Evolutionary conservation across 495 filamentous ascomycete species (phyloP).

Genomic region (Aspergillus egyptiacus): DNA sequence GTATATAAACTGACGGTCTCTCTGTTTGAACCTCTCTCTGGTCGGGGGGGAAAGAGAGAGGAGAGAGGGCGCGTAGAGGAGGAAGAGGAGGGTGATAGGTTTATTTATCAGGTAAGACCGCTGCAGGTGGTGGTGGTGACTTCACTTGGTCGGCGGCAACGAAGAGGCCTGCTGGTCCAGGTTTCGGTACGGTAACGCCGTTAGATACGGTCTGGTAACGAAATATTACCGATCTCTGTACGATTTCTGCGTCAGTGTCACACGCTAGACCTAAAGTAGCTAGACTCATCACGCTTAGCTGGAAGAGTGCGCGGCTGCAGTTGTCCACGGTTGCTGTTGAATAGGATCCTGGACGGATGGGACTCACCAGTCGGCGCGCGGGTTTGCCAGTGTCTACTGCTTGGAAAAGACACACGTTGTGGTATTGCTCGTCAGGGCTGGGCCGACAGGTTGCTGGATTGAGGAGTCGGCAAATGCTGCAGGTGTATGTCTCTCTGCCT

Average conservation of each 20-base stretch:
- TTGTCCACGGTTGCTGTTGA: not conserved
- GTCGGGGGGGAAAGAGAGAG: slow-evolving; percentile 8
- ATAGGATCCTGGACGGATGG: not conserved
- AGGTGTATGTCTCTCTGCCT: not conserved
- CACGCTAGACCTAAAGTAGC: slow-evolving; percentile 6
- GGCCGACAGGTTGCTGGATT: too few species aligned
- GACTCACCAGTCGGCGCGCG: slow-evolving; percentile 7
- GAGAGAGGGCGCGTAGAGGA: slow-evolving; percentile 6
- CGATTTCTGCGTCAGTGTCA: slow-evolving; percentile 10
- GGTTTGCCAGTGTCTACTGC: not conserved
- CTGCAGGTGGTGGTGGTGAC: slow-evolving; percentile 1
- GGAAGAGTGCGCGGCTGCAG: slow-evolving; percentile 14
- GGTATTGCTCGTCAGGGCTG: too few species aligned
- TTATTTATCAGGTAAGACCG: too few species aligned
- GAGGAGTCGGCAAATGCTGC: too few species aligned
- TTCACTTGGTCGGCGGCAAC: slow-evolving; percentile 7
- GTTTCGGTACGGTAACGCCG: slow-evolving; percentile 8
- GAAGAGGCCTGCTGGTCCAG: not conserved
- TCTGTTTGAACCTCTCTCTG: slow-evolving; percentile 9
- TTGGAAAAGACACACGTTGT: not conserved
- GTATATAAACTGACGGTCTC: not conserved
- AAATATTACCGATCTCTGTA: slow-evolving; percentile 7
- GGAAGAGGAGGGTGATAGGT: slow-evolving; percentile 8
- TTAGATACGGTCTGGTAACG: slow-evolving; percentile 4
- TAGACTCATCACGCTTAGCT: slow-evolving; percentile 14